These are phyloP conservation scores for Cochlearia excelsa DNA, from an alignment of 345 rosid species.

Conservation along the genomic window DNA sequence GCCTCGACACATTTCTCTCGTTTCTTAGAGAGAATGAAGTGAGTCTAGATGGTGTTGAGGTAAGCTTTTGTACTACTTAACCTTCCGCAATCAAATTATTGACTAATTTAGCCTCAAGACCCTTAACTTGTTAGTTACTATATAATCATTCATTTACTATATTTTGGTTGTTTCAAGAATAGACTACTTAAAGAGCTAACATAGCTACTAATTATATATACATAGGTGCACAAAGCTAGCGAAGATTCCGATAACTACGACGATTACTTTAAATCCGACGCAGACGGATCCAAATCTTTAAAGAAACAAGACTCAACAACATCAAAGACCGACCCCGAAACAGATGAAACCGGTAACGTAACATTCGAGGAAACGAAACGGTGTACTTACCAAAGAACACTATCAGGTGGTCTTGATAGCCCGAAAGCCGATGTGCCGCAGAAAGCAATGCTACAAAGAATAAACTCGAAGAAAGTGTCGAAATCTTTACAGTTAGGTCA, in stretches of 20 bases:
- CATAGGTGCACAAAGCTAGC: constrained; percentile 56
- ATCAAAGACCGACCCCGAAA: constrained; percentile 32
- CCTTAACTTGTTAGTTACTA: background rate
- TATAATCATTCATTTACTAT: background rate
- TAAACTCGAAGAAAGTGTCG: constrained; percentile 70
- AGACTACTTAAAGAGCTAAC: constrained; percentile 9
- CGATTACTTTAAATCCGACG: constrained; percentile 33
- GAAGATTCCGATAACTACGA: constrained; percentile 65
- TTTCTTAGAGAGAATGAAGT: constrained; percentile 70
- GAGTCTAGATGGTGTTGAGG: constrained; percentile 65
- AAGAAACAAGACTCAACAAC: constrained; percentile 26
- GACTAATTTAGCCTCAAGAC: no score
- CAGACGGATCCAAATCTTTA: constrained; percentile 29
- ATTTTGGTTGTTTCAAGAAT: background rate
- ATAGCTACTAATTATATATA: background rate
- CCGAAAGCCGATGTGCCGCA: constrained; percentile 64
- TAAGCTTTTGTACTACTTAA: constrained; percentile 28
- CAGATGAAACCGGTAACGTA: constrained; percentile 23
- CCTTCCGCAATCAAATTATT: no score
- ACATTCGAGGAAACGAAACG: constrained; percentile 20
- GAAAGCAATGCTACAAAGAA: constrained; percentile 55
- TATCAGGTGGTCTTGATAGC: constrained; percentile 78
- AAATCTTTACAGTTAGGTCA: constrained; percentile 70
- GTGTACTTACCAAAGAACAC: constrained; percentile 54
- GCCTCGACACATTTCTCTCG: constrained; percentile 54